Base-by-base conservation (phyloP, 495 filamentous ascomycete genomes). In the Amphirosellinia nigrospora region DNA sequence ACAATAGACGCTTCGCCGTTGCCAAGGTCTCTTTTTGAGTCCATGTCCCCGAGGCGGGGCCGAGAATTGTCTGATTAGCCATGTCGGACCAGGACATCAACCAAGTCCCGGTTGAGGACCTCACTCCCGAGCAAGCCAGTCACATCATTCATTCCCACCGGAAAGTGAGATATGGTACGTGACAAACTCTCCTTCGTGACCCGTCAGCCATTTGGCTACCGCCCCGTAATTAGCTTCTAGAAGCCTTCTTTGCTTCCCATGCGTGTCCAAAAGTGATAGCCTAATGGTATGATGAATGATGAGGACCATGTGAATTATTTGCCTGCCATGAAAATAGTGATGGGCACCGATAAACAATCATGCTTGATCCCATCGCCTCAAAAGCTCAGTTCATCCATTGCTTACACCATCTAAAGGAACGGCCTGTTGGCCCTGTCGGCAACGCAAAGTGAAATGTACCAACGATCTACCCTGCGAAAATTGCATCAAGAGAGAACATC, bases 371-470 rank as follows among this genome's bases (percentile, higher is more conserved):
- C 4, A 11, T 48, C 43, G 46, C 7, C 23, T 6, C 26, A 58
- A 58, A n/a, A 13, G 0, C 36, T 8, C 30, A 13, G 16, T 28
- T 41, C 1, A 28, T 43, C 59, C 38, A 61, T 60, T 16, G 68
- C 73, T 77, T 72, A 78, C 72, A 68, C 45, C 9, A 6, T 70
- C 11, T 74, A 19, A 71, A 87, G 86, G 86, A 34, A 87, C 86
- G 60, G 90, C 90, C 43, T 93, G 90, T 78, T 93, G 90, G 82
- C 90, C 90, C 36, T 92, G 90, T 78, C 84, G 91, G 70, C 89
- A 90, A 77, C 84, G 90, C 28, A 93, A 93, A 73, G 90, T 92
- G 50, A 92, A 90, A 80, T 93, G 90, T 74, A 89, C 92, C 78
- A 90, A 91, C 72, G 89, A 91, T 65, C 83, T 89, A 55, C 90